Percentiles rank a stretch among this genome's conserved stretches.
These are phyloP conservation scores for Phytophthora vignae DNA, from an alignment of 352 stramenopile genomes.

Conservation along the genomic window DNA sequence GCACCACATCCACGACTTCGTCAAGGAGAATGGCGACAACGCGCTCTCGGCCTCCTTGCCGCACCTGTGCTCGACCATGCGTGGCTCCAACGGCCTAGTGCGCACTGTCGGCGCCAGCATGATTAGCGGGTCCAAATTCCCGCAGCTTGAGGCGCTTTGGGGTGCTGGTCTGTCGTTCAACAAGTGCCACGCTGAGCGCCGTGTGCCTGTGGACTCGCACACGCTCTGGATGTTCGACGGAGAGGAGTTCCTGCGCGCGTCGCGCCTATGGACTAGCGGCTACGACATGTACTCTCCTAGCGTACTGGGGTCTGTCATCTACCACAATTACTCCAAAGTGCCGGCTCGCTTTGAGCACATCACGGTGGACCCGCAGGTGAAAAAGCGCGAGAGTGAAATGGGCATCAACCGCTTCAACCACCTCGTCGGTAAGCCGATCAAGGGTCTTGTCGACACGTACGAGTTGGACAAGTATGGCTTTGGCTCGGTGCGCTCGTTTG, in stretches of 20 bases:
- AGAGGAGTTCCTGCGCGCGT: conserved; percentile 73
- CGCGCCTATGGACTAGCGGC: conserved; percentile 67
- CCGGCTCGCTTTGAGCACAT: conserved; percentile 69
- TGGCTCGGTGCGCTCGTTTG: conserved; percentile 60
- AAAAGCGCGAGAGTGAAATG: conserved; percentile 62
- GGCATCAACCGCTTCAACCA: conserved; percentile 65
- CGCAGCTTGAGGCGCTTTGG: conserved; percentile 79
- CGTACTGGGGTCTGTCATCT: conserved; percentile 63
- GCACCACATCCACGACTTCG: conserved; percentile 86
- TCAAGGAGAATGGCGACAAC: conserved; percentile 84
- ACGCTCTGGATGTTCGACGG: conserved; percentile 85
- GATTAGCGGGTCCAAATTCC: conserved; percentile 77
- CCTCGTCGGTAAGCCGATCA: conserved; percentile 63
- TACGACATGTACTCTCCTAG: conserved; percentile 82
- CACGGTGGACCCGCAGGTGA: conserved; percentile 50
- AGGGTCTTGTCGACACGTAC: conserved; percentile 62
- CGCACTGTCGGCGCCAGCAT: conserved; percentile 84
- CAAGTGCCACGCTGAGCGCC: conserved; percentile 86
- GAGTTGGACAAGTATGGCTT: conserved; percentile 73
- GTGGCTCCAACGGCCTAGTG: conserved; percentile 70
- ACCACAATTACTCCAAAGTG: conserved; percentile 83
- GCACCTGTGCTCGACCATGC: conserved; percentile 80
- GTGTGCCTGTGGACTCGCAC: conserved; percentile 78
- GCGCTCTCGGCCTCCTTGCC: conserved; percentile 62
- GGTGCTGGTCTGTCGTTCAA: conserved; percentile 82